Base-by-base conservation (phyloP, 306 rosid genomes). In the Lablab purpureus region DNA sequence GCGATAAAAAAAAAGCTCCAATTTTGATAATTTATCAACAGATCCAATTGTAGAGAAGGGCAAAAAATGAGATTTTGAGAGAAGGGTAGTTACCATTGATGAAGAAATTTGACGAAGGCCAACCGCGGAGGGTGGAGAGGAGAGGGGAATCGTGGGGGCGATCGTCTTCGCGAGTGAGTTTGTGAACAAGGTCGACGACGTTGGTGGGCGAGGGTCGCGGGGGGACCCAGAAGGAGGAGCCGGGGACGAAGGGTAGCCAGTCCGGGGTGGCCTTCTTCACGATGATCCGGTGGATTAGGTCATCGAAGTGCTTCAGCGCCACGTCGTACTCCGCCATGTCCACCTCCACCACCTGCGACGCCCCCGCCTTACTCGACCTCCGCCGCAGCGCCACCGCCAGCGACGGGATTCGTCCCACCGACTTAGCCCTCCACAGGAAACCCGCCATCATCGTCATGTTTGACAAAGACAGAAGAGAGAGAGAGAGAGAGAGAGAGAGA, bases 171-270 rank as follows among this genome's bases (percentile, higher is more conserved):
- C 4, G 18, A 0, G 85, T 37, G 46, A 88, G 37, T 8, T 75
- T 87, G 1, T 86, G 84, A 0, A 90, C 85, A 73, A 94, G 79
- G 56, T 89, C 84, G 14, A 77, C 72, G 14, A 90, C 85, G 51
- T 85, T 87, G 6, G 84, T 17, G 0, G 82, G 81, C 6, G 68
- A 10, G 0, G 82, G 87, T 0, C 91, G 85, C 0, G 98, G 98
- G 7, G 98, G 97, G 80, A 94, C 98, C 98, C 98, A 94, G 84
- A 94, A 94, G 0, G 98, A 94, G 27, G 93, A 90, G 0, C 98
- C 96, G 1, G 98, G 98, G 0, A 87, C 87, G 49, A 94, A 94
- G 32, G 98, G 98, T 0, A 94, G 81, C 98, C 98, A 94, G 71
- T 94, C 91, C 0, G 96, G 98, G 0, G 97, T 91, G 7, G 91